phyloP scores from a whole-genome alignment of 208 protist genomes.

The Porcisia deanei region DNA sequence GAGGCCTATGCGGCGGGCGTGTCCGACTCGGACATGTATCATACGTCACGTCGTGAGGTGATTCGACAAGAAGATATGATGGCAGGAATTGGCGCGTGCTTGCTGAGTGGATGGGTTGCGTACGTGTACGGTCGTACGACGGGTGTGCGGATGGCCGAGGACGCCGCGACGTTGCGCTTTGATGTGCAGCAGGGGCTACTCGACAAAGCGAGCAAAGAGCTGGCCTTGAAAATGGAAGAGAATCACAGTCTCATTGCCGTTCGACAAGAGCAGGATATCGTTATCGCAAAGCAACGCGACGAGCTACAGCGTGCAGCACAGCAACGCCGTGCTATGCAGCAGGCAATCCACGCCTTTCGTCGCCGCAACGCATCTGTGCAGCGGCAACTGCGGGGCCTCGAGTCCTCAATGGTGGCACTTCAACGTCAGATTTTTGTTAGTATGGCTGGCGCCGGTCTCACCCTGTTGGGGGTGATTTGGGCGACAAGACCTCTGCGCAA shows the following conservation, averaged over 20 bases:
- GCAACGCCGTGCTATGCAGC: slow-evolving; percentile 18
- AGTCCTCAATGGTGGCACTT: slow-evolving; percentile 9
- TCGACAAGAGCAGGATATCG: slow-evolving; percentile 21
- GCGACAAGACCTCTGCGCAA: slow-evolving; percentile 13
- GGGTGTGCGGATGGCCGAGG: slow-evolving; percentile 11
- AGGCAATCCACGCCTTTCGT: slow-evolving; percentile 10
- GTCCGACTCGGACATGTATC: slow-evolving; percentile 34
- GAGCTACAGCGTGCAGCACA: slow-evolving; percentile 21
- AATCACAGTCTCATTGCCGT: slow-evolving; percentile 10
- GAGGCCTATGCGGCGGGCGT: slow-evolving; percentile 44
- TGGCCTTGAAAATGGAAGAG: slow-evolving; percentile 11
- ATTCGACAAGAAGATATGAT: slow-evolving; percentile 26
- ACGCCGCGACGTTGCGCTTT: slow-evolving; percentile 10
- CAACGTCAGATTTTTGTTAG: slow-evolving; percentile 23
- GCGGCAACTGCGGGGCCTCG: slow-evolving; percentile 17
- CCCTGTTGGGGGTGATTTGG: slow-evolving; percentile 24
- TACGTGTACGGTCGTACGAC: slow-evolving; percentile 35
- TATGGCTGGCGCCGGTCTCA: slow-evolving; percentile 14
- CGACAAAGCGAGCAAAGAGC: slow-evolving; percentile 15
- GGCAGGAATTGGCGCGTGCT: slow-evolving; percentile 21
- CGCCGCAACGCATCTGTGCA: slow-evolving; percentile 18
- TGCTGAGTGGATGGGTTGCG: slow-evolving; percentile 33
- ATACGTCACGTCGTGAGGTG: slow-evolving; percentile 35
- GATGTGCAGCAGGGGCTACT: slow-evolving; percentile 23
- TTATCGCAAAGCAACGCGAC: slow-evolving; percentile 17